Conservation (phyloP, 768 basidiomycete genomes). For the Lactifluus pinguis region DNA sequence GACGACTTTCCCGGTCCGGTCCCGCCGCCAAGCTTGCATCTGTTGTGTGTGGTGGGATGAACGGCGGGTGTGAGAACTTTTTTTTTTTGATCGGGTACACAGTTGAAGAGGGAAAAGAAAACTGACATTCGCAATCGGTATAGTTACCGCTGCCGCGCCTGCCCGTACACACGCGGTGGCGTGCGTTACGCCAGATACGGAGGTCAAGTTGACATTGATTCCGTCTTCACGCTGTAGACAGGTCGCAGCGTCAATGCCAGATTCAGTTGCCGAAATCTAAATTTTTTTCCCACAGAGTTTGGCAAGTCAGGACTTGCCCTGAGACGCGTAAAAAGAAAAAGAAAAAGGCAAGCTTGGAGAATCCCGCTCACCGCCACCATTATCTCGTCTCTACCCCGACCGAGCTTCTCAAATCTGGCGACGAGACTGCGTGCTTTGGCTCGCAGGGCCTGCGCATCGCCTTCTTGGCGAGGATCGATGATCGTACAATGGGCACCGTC, state of each 20-base stretch:
- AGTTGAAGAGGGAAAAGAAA: background rate
- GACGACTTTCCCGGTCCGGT: background rate
- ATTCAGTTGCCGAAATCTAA: conserved; percentile 51
- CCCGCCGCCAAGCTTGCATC: conserved; percentile 11
- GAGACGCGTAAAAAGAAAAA: background rate
- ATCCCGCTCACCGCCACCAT: conserved; percentile 40
- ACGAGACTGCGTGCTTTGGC: conserved; percentile 35
- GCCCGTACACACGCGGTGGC: conserved; percentile 48
- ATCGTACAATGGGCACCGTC: conserved; percentile 40
- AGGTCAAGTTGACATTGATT: conserved; percentile 43
- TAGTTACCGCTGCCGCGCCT: conserved; percentile 38
- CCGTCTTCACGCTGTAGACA: conserved; percentile 30
- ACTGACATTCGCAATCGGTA: conserved; percentile 43
- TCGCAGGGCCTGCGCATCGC: conserved; percentile 32
- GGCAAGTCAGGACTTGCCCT: background rate
- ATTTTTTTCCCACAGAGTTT: background rate
- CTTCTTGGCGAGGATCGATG: conserved; percentile 41
- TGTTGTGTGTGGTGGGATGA: background rate
- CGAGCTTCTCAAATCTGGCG: conserved; percentile 33
- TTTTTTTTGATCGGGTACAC: no score
- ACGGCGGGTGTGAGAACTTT: background rate
- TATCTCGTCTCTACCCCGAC: conserved; percentile 32
- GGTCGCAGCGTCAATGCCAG: conserved; percentile 41
- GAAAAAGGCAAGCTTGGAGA: background rate
- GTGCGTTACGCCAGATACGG: conserved; percentile 47